Evolutionary conservation across 2,329 filamentous ascomycete species (phyloP).

Genomic region (Ascocoryne sarcoides): DNA sequence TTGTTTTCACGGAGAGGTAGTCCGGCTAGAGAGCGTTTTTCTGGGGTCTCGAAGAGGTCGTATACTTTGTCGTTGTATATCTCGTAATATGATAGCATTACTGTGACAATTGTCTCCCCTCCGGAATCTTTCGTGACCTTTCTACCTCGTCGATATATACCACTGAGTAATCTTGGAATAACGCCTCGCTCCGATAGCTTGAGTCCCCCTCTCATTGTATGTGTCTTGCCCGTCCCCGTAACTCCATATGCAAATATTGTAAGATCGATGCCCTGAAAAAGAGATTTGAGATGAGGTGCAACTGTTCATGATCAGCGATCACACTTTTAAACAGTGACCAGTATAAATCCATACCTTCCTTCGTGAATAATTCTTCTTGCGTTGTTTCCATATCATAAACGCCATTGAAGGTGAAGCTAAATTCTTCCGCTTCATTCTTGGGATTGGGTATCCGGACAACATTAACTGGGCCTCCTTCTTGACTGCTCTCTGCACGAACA

Average conservation of each 20-base stretch:
- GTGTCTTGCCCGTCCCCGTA: slow-evolving; percentile 89
- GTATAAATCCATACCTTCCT: no score
- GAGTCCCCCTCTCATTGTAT: slow-evolving; percentile 90
- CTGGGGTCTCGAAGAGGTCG: slow-evolving; percentile 78
- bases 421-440: slow-evolving; percentile 84
- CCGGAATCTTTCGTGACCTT: slow-evolving; percentile 75
- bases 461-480: slow-evolving; percentile 51
- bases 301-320: slow-evolving; percentile 44
- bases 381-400: slow-evolving; percentile 76
- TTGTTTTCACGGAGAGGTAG: slow-evolving; percentile 77
- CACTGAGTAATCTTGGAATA: slow-evolving; percentile 77
- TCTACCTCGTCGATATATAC: slow-evolving; percentile 75
- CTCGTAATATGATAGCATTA: slow-evolving; percentile 85
- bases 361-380: slow-evolving; percentile 81
- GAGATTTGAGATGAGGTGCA: slow-evolving; percentile 77
- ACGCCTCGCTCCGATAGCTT: slow-evolving; percentile 78
- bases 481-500: slow-evolving; percentile 56
- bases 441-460: slow-evolving; percentile 87
- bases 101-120: slow-evolving; percentile 60
- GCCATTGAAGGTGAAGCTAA: slow-evolving; percentile 88
- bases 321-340: not conserved
- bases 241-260: slow-evolving; percentile 91
- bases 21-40: slow-evolving; percentile 68
- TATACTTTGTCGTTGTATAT: slow-evolving; percentile 97
- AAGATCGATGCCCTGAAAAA: slow-evolving; percentile 82